Evolutionary conservation across 495 filamentous ascomycete genomes (phyloP), one percentile per base, ranked within the genome.

Genomic region (Aspergillus asperescens): DNA sequence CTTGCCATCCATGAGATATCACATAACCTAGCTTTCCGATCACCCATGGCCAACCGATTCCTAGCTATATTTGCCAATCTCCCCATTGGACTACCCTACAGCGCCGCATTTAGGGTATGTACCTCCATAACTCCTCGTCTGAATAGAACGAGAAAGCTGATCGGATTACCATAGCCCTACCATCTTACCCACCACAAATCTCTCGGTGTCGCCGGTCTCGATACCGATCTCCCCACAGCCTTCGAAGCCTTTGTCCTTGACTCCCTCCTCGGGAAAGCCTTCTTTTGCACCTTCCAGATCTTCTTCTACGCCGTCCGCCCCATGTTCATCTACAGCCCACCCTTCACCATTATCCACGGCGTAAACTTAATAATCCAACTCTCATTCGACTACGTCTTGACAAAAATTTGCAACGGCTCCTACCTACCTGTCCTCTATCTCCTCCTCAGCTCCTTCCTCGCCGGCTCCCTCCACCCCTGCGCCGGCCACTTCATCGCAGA

Each of bases 251-350:
- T 95, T 66, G 86, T 97, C 69, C 85, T 99, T 56, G 86, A 96
- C 77, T 95, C 89, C n/a, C 79, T 99, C 63, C 80, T 91, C 15
- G 94, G 94, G 60, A 99, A 99, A 68, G 87, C 94, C 55, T 97
- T 99, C 78, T 99, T 99, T 81, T 94, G 88, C 76, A 97, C 94
- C 59, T 97, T 96, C 75, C 94, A 99, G 71, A 96, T 99, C 67
- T 76, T 99, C 64, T 99, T 99, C 82, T 99, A 99, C 78, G 94
- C 94, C 63, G 63, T 99, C n/a, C 89, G 94, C 4, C 94, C 94
- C 46, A 94, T 96, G 86, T 85, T 91, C 73, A 80, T 99, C 58
- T 94, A 94, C 77, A 80, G 83, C 60, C 77, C 96, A 1, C 89
- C 91, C 20, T 80, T 97, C 66, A 97, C 94, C 44, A 78, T 74